Evolutionary conservation across 2,329 filamentous ascomycete genomes (phyloP), one percentile per base, ranked within the genome.

Genomic region (Aspergillus sp.): DNA sequence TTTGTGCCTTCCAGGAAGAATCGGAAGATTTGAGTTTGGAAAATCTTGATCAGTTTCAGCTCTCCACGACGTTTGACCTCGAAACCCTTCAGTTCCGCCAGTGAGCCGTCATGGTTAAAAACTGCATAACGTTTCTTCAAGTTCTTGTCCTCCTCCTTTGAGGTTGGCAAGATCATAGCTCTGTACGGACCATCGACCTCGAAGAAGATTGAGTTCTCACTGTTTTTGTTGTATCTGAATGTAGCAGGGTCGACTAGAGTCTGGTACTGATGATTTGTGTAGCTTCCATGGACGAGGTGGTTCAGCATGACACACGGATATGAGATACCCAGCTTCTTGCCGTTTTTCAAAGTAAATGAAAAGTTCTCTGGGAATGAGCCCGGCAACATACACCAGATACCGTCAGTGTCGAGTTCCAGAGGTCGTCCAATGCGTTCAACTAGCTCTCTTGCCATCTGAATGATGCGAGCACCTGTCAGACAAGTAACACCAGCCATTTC

Each of bases 281-380:
- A 99, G 67, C 89, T 90, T 59, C 85, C 92, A 72, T 99, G 95
- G 7, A 99, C 95, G 3, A 97, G 84, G 74, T 99, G 95, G 75
- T 99, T 99, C 80, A 99, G 85, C 95, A 99, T 99, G 67, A 97
- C 92, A 75, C 95, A 99, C 58, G 95, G 95, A 72, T 99, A 99
- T 0, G 95, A 99, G 53, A 99, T 93, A n/a, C 89, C 84, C 62
- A 98, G 74, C 75, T 98, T 99, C 83, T 98, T 99, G 67, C 95
- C 95, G 69, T 93, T 96, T 77, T 94, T 96, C 67, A 97, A 79
- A 70, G 91, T 96, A 82, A 99, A 98, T 0, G 88, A 84, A 71
- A 97, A 97, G 76, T 99, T 97, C 72, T 99, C 95, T 0, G 95
- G 95, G 69, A 99, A 99, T 0, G 91, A 95, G 0, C 91, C 94